These are phyloP conservation scores for Ambrosiella beaveri DNA, from an alignment of 2,329 filamentous ascomycete species.

Conservation along the genomic window DNA sequence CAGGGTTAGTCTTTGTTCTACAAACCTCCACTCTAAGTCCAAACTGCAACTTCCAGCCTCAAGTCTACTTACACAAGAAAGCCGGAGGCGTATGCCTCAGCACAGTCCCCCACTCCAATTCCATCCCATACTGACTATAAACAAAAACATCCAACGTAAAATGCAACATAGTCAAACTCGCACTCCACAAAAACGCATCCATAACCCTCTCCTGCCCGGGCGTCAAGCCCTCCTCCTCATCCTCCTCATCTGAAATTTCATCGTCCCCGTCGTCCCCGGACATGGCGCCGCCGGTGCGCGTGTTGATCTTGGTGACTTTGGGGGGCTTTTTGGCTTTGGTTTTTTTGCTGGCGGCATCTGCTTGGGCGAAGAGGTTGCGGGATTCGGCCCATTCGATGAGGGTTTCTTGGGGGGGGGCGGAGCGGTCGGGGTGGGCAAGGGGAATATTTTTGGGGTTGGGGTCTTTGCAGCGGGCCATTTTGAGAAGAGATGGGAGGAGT, in stretches of 20 bases:
- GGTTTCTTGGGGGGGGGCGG: constrained; percentile 43
- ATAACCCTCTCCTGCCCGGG: constrained; percentile 33
- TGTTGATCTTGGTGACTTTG: constrained; percentile 6
- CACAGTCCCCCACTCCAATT: constrained; percentile 42
- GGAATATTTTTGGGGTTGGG: constrained; percentile 27
- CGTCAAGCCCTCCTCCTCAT: constrained; percentile 21
- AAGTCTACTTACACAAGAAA: background rate
- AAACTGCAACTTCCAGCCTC: background rate
- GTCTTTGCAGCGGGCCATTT: constrained; percentile 34
- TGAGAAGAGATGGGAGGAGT: background rate
- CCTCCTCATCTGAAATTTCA: constrained; percentile 18
- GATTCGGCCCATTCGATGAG: constrained; percentile 57
- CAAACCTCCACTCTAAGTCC: no score
- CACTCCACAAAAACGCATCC: constrained; percentile 39
- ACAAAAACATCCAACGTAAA: constrained; percentile 66
- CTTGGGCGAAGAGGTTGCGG: constrained; percentile 36
- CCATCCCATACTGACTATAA: constrained; percentile 58
- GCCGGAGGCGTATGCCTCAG: constrained; percentile 33
- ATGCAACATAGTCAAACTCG: constrained; percentile 53
- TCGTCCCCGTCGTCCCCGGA: constrained; percentile 19
- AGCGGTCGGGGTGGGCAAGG: constrained; percentile 52
- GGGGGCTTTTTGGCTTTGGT: constrained; percentile 16
- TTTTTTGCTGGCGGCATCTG: constrained; percentile 20
- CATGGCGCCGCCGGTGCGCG: constrained; percentile 3
- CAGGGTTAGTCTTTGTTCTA: background rate